Conservation (phyloP, 179 eudicot species). For the Nepenthes alata region DNA sequence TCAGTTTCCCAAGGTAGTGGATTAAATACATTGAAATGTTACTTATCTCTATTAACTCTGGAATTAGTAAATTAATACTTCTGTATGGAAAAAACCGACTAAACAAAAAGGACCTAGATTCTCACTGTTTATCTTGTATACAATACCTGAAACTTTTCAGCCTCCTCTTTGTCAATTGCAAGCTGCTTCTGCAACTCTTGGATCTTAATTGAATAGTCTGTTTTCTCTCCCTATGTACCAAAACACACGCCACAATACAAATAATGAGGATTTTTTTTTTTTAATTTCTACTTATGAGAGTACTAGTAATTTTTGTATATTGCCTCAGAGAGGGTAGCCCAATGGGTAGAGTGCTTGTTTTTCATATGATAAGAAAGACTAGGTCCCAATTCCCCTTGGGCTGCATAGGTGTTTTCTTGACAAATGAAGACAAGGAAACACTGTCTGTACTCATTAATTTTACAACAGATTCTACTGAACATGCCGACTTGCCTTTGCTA, state of each 20-base stretch:
- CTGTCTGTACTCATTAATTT: no score
- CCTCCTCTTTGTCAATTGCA: constrained; percentile 80
- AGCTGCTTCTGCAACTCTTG: constrained; percentile 95
- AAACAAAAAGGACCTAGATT: no score
- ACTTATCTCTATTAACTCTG: no score
- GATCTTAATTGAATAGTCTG: constrained; percentile 78
- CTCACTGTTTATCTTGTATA: neutral
- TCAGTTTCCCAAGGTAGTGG: no score
- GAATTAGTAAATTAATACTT: no score
- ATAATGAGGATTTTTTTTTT: neutral
- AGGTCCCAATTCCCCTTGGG: no score
- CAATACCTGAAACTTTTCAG: constrained; percentile 75
- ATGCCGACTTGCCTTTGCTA: constrained; percentile 57
- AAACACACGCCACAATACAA: neutral
- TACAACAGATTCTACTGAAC: neutral
- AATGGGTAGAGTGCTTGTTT: no score
- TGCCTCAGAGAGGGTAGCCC: neutral
- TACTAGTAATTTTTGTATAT: neutral
- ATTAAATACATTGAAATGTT: no score
- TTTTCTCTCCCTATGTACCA: constrained; percentile 57
- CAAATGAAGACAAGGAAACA: no score
- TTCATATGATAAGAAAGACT: no score
- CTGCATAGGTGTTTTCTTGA: no score
- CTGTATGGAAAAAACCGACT: no score
- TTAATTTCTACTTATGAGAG: neutral